Conservation (phyloP, 768 basidiomycete genomes). For the Tricholoma saponaceum region DNA sequence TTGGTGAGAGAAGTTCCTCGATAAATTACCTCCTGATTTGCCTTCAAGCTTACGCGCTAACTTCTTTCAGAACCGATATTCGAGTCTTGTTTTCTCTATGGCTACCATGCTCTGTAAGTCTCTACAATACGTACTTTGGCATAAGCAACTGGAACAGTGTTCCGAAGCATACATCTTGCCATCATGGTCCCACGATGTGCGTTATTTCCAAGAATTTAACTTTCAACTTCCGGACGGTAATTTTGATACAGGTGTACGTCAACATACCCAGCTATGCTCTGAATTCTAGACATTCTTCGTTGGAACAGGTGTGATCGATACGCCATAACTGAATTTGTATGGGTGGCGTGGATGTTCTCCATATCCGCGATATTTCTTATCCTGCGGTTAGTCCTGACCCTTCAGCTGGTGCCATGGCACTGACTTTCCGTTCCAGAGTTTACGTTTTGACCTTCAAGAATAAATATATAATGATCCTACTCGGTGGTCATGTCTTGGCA, state of each 20-base stretch:
- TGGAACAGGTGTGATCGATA: constrained; percentile 14
- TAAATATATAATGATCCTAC: constrained; percentile 5
- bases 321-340: constrained; percentile 13
- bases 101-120: constrained; percentile 10
- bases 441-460: constrained; percentile 15
- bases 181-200: constrained; percentile 6
- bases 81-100: constrained; percentile 11
- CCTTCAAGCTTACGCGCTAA: not conserved
- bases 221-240: not conserved
- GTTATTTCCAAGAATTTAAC: not conserved
- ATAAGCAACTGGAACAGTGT: not conserved
- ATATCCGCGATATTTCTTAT: constrained; percentile 16
- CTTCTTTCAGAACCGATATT: constrained; percentile 15
- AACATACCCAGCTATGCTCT: not conserved
- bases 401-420: not conserved
- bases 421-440: constrained; percentile 5
- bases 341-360: constrained; percentile 15
- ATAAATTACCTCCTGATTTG: not conserved
- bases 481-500: not conserved
- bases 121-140: not conserved
- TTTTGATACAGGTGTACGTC: not conserved
- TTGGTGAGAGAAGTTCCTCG: constrained; percentile 6
- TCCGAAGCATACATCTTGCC: constrained; percentile 12
- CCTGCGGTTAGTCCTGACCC: constrained; percentile 7
- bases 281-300: not conserved